Percentiles rank a stretch among this genome's conserved stretches.
phyloP scores from a whole-genome alignment of 345 rosid genomes.

The Moricandia arvensis region DNA sequence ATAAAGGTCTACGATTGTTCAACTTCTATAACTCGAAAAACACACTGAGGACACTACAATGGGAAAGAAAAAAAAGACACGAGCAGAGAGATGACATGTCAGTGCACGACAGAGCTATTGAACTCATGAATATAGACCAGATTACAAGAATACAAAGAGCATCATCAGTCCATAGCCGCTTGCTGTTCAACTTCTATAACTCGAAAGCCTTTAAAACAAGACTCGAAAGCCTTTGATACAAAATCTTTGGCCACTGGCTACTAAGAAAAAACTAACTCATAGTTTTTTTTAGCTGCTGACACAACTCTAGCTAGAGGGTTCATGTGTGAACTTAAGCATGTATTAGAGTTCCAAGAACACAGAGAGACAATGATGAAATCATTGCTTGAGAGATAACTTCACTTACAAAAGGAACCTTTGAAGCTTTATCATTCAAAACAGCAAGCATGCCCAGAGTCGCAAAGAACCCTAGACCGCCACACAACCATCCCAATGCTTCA shows the following conservation, averaged over 20 bases:
- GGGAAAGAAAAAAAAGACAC: not conserved
- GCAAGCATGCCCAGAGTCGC: constrained; percentile 67
- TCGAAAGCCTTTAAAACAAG: not conserved
- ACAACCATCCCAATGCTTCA: constrained; percentile 95
- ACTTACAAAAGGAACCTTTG: constrained; percentile 83
- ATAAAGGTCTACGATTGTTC: not conserved
- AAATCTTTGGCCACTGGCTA: not conserved
- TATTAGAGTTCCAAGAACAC: not conserved
- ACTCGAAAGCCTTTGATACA: not conserved
- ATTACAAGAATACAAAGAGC: constrained; percentile 1
- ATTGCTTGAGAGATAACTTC: not conserved
- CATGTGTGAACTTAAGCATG: too few relatives aligned
- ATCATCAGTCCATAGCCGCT: not conserved
- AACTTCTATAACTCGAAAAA: too few relatives aligned
- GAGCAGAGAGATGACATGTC: not conserved
- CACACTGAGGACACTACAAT: too few relatives aligned
- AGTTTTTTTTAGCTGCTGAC: not conserved
- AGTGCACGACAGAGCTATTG: not conserved
- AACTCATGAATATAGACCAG: not conserved
- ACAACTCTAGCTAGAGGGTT: not conserved
- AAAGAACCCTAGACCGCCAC: constrained; percentile 89
- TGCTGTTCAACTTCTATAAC: not conserved
- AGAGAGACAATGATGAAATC: not conserved
- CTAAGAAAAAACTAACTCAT: not conserved
- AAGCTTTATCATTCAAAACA: constrained; percentile 91